phyloP scores from a whole-genome alignment of 1,139 yeast species.

The Taphrina confusa region DNA sequence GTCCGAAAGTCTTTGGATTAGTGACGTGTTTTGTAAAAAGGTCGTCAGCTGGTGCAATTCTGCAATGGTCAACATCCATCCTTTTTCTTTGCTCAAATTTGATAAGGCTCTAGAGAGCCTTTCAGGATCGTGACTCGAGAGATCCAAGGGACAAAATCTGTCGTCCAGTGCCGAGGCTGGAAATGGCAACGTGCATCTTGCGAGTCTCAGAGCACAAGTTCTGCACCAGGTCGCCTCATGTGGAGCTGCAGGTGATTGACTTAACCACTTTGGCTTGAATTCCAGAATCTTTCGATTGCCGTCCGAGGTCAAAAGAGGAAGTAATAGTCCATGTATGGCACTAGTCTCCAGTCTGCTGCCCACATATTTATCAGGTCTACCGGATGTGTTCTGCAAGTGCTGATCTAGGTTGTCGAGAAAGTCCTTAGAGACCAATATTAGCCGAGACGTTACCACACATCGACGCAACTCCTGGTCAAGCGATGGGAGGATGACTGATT shows the following conservation, averaged over 20 bases:
- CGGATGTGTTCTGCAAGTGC: background rate
- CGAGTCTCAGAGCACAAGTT: conserved; percentile 50
- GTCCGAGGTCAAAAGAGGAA: background rate
- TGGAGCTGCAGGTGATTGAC: conserved; percentile 48
- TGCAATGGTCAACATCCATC: background rate
- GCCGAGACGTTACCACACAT: background rate
- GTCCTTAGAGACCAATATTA: background rate
- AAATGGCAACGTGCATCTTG: conserved; percentile 42
- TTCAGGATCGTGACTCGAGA: conserved; percentile 40
- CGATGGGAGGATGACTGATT: background rate
- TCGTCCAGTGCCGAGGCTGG: background rate
- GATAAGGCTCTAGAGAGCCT: background rate
- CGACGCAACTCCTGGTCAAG: too few relatives aligned
- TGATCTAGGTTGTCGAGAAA: background rate
- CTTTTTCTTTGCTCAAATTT: background rate
- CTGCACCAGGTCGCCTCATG: conserved; percentile 47
- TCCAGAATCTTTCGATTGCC: conserved; percentile 42
- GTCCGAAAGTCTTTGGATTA: conserved; percentile 24
- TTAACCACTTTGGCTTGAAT: conserved; percentile 55
- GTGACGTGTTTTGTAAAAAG: background rate
- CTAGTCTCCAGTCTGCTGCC: background rate
- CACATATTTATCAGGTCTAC: conserved; percentile 2
- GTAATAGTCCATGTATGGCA: background rate
- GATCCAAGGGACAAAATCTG: conserved; percentile 48
- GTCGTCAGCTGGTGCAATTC: background rate